Conservation (phyloP, 345 rosid species). For the Brassica cretica region DNA sequence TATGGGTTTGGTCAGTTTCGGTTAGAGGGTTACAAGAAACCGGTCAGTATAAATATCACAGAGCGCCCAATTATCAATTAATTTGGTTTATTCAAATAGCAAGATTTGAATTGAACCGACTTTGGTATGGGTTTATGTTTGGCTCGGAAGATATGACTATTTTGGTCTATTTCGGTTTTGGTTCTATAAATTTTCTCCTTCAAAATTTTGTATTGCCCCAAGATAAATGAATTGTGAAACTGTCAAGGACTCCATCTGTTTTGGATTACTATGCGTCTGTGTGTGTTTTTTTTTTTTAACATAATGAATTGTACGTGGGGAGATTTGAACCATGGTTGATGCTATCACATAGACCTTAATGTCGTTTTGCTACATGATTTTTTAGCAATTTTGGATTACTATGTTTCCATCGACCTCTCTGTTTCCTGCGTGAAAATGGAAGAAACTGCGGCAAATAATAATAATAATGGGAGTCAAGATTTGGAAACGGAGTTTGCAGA, state of each 20-base stretch:
- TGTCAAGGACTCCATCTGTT: too few relatives aligned
- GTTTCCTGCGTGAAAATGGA: slow-evolving; percentile 43
- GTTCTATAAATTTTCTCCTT: not conserved
- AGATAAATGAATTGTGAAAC: too few relatives aligned
- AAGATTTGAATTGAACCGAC: not conserved
- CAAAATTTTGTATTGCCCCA: not conserved
- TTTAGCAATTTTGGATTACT: too few relatives aligned
- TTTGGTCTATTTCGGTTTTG: not conserved
- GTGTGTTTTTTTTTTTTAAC: too few relatives aligned
- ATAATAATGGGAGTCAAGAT: slow-evolving; percentile 10
- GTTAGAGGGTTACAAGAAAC: too few relatives aligned
- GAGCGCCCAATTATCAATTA: not conserved
- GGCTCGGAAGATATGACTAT: not conserved
- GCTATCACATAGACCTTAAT: too few relatives aligned
- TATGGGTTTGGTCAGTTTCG: not conserved
- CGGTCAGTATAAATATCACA: not conserved
- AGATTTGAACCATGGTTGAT: too few relatives aligned
- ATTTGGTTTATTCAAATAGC: not conserved
- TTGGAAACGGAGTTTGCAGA: slow-evolving; percentile 66
- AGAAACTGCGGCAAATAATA: slow-evolving; percentile 7
- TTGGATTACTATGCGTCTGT: too few relatives aligned
- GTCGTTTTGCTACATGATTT: too few relatives aligned
- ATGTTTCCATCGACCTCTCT: too few relatives aligned
- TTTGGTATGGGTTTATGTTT: not conserved
- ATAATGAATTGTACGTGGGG: too few relatives aligned